Base-by-base conservation (phyloP, 2,329 filamentous ascomycete genomes). In the Eurotiales sp. region DNA sequence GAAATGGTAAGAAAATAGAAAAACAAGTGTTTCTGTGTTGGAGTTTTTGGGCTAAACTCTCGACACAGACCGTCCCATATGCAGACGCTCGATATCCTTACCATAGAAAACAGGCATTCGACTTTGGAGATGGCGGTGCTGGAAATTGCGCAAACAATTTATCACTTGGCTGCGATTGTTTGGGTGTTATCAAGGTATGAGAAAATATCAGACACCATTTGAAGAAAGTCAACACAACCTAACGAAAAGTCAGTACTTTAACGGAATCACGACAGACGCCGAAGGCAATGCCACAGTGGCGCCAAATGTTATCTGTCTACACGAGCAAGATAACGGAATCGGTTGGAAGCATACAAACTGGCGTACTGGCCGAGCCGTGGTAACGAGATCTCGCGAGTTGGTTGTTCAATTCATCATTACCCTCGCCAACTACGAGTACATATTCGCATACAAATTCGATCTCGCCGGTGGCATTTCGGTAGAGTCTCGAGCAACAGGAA, bases 341-440 rank as follows among this genome's bases (percentile, higher is more conserved):
- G 81, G 81, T 30, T 85, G 84, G 77, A 88, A 87, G 62, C 85
- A 88, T 68, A 86, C 83, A 43, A 87, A 87, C 65, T 85, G 86
- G 69, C 75, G 85, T 8, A 86, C 83, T 4, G 80, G 79, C 0
- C 74, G 82, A 8, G 83, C 84, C 2, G 83, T 81, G 0, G 76
- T 86, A 7, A 78, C 80, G 15, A 78, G 85, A 15, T 82, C 79
- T 56, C 76, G 85, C 23, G 83, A 87, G 62, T 70, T 87, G 3
- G 83, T 87, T 1, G 64, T 88, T 5, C 84, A 87, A 61, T 81
- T 79, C 59, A 87, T 87, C 65, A 85, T 86, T 67, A 87, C 84
- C 0, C 81, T 87, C 3, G 77, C 82, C 12, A 87, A 87, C 68
- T 87, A 87, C 66, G 84, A 87, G 62, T 88, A 87, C 62, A 86